phyloP scores from a whole-genome alignment of 805 yeast species.

The Myxozyma mucilagina region DNA sequence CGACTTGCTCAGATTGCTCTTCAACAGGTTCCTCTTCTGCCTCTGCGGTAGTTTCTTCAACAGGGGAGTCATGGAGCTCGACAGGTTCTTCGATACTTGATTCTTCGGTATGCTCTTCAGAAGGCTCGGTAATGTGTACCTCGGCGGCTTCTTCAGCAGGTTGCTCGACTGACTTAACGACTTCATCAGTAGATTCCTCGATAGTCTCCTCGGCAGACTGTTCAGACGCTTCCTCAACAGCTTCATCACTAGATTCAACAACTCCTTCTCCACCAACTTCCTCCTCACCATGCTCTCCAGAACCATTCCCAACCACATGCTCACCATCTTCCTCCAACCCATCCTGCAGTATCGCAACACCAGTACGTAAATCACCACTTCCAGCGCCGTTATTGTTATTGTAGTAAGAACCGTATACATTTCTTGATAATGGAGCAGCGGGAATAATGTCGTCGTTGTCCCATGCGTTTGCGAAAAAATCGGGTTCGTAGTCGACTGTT shows the following conservation, averaged over 20 bases:
- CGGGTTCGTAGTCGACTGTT: too few relatives aligned
- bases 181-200: slow-evolving; percentile 9
- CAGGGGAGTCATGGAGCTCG: not conserved
- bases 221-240: slow-evolving; percentile 9
- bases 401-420: too few relatives aligned
- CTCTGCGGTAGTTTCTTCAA: not conserved
- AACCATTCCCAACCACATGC: not conserved
- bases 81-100: too few relatives aligned
- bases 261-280: not conserved
- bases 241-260: not conserved
- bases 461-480: too few relatives aligned
- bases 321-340: not conserved
- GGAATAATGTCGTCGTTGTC: too few relatives aligned
- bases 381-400: too few relatives aligned
- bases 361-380: too few relatives aligned
- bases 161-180: slow-evolving; percentile 1
- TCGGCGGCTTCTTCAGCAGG: not conserved
- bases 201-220: not conserved
- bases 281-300: not conserved
- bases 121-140: not conserved
- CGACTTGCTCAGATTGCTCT: not conserved
- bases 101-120: too few relatives aligned
- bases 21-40: not conserved
- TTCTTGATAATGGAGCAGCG: too few relatives aligned
- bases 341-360: too few relatives aligned